Evolutionary conservation across 495 filamentous ascomycete species (phyloP).

Genomic region (Aspergillus bertholletiae): DNA sequence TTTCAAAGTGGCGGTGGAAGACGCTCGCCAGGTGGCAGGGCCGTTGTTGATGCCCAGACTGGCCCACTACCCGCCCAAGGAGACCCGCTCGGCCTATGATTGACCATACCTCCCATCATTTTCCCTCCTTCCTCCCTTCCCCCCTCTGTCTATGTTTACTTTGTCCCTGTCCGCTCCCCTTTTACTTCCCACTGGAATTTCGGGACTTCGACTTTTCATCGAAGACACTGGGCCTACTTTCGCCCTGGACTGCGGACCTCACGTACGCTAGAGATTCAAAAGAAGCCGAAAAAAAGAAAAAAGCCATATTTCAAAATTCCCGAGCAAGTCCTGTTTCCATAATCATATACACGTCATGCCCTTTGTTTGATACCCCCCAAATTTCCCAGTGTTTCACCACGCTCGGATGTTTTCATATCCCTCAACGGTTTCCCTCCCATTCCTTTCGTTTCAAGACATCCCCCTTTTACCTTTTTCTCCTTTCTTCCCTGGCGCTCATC

Average conservation of each 20-base stretch:
- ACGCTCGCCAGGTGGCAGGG: conserved; percentile 8
- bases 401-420: conserved; percentile 1
- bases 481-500: conserved; percentile 35
- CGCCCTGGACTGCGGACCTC: conserved; percentile 13
- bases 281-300: conserved; percentile 11
- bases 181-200: neutral
- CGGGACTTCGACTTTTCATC: neutral
- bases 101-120: neutral
- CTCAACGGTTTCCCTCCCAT: conserved; percentile 2
- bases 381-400: conserved; percentile 1
- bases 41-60: conserved; percentile 10
- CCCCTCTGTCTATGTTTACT: neutral
- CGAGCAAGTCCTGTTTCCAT: conserved; percentile 1
- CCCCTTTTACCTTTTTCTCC: conserved; percentile 1
- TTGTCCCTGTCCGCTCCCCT: conserved; percentile 1
- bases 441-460: conserved; percentile 9
- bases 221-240: conserved; percentile 17
- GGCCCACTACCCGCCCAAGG: neutral
- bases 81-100: neutral
- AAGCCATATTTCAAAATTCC: conserved; percentile 3
- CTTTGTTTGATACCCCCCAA: conserved; percentile 17
- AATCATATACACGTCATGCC: conserved; percentile 1
- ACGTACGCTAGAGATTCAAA: conserved; percentile 10
- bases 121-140: neutral
- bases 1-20: conserved; percentile 13